These are phyloP conservation scores for Dactylella cylindrospora DNA, from an alignment of 2,329 filamentous ascomycete genomes.

Conservation along the genomic window DNA sequence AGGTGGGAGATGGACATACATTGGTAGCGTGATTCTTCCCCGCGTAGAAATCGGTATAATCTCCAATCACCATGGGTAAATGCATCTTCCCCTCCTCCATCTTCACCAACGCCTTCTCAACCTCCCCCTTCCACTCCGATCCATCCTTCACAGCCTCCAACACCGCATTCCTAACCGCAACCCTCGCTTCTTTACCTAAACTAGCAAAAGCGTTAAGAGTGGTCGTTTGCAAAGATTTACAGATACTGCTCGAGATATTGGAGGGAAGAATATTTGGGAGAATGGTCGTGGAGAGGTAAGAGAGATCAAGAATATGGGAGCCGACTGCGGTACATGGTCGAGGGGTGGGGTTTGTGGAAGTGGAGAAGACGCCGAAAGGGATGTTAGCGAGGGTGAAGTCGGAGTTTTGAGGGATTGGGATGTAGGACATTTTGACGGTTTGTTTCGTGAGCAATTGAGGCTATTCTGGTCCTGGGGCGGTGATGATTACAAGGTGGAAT, in stretches of 20 bases:
- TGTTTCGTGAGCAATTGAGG: no score
- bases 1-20: constrained; percentile 35
- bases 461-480: no score
- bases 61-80: constrained; percentile 74
- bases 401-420: constrained; percentile 62
- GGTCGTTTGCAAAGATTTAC: constrained; percentile 57
- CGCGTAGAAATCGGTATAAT: constrained; percentile 85
- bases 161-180: constrained; percentile 33
- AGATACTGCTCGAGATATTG: constrained; percentile 2
- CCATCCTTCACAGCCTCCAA: constrained; percentile 22
- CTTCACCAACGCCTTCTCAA: constrained; percentile 61
- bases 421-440: constrained; percentile 36
- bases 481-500: no score
- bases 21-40: constrained; percentile 73
- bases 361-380: constrained; percentile 79
- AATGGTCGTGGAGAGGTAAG: constrained; percentile 57
- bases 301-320: constrained; percentile 69
- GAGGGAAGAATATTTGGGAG: constrained; percentile 8
- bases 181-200: constrained; percentile 64
- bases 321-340: constrained; percentile 73
- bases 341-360: constrained; percentile 59
- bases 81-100: constrained; percentile 65
- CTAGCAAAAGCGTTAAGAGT: constrained; percentile 74
- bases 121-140: constrained; percentile 17
- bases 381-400: constrained; percentile 79